phyloP scores from a whole-genome alignment of 106 monocot species.

The Dendrobium officinale region DNA sequence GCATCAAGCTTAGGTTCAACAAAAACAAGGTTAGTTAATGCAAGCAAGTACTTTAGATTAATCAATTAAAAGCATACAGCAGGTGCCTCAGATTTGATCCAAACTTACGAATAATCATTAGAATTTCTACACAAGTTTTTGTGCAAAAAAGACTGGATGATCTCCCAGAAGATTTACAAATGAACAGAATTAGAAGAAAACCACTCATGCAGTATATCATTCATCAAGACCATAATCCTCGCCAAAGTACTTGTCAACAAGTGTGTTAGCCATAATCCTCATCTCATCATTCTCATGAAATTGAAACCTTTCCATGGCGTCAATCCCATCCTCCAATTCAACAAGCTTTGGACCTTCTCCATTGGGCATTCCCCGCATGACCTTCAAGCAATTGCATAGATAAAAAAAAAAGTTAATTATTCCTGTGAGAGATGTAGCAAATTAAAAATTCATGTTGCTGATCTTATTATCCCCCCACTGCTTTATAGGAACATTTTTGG shows the following conservation, averaged over 20 bases:
- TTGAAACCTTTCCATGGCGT: constrained; percentile 98
- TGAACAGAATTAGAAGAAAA: neutral
- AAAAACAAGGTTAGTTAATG: neutral
- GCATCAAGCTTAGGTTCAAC: neutral
- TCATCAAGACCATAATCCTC: constrained; percentile 84
- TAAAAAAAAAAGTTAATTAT: neutral
- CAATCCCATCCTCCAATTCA: constrained; percentile 91
- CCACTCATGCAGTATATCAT: neutral
- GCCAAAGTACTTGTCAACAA: constrained; percentile 96
- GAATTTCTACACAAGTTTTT: too few species aligned
- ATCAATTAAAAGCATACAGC: neutral
- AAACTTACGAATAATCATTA: neutral
- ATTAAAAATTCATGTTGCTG: neutral
- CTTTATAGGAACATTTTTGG: too few species aligned
- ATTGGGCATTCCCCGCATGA: constrained; percentile 89
- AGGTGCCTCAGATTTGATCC: neutral
- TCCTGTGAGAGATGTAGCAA: neutral
- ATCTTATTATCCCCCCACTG: neutral
- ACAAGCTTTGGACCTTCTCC: constrained; percentile 88
- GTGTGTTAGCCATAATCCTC: constrained; percentile 87
- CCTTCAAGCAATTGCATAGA: constrained; percentile 38
- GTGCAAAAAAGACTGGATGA: neutral
- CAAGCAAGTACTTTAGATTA: neutral
- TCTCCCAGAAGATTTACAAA: neutral
- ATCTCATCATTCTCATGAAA: constrained; percentile 93